Conservation (phyloP, 805 yeast species). For the Debaryomyces hansenii region DNA sequence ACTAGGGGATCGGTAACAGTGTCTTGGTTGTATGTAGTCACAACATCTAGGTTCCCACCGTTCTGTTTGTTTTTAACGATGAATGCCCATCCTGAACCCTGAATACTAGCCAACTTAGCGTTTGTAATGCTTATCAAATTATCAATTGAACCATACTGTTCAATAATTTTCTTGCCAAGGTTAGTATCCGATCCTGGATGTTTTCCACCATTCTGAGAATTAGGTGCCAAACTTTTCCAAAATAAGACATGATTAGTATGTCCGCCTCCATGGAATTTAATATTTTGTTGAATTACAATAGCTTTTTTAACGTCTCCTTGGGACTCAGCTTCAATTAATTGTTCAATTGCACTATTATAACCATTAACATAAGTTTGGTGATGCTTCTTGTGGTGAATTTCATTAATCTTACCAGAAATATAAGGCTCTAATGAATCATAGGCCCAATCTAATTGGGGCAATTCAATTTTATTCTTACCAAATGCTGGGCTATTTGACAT, state of each 20-base stretch:
- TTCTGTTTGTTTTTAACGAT: constrained; percentile 46
- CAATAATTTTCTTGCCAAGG: constrained; percentile 35
- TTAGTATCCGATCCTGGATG: constrained; percentile 46
- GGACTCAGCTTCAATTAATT: constrained; percentile 32
- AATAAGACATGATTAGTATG: constrained; percentile 50
- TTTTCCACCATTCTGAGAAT: constrained; percentile 55
- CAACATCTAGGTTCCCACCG: constrained; percentile 43
- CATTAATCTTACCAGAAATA: constrained; percentile 47
- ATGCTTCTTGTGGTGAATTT: constrained; percentile 49
- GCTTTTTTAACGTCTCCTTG: constrained; percentile 40
- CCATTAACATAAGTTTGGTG: constrained; percentile 52
- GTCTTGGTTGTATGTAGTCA: constrained; percentile 49
- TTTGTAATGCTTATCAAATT: constrained; percentile 42
- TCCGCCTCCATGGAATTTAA: constrained; percentile 53
- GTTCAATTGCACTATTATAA: constrained; percentile 45
- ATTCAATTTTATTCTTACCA: constrained; percentile 17
- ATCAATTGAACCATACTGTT: constrained; percentile 48
- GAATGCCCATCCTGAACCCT: constrained; percentile 57
- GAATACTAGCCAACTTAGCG: constrained; percentile 46
- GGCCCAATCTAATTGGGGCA: constrained; percentile 48
- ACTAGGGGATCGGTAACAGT: constrained; percentile 45
- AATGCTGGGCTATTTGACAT: too few species aligned
- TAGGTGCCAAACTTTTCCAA: constrained; percentile 51
- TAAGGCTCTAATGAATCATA: constrained; percentile 49
- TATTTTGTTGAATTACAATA: constrained; percentile 43